Base-by-base conservation (phyloP, 2,329 filamentous ascomycete genomes). In the Penicillium capsulatum region DNA sequence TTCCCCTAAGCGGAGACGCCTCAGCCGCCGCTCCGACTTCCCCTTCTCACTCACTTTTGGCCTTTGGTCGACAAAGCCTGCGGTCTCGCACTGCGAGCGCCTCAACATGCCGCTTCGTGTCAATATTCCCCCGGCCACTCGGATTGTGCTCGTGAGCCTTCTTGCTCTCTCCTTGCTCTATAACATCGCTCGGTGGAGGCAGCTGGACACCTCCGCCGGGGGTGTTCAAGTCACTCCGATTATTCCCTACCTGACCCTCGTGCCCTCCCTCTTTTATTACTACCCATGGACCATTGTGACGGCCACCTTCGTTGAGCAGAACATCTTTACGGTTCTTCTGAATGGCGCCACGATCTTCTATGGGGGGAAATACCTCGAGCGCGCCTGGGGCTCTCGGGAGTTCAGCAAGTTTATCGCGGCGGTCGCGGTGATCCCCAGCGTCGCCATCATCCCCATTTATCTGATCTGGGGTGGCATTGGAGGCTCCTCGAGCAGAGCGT, bases 201-300 rank as follows among this genome's bases (percentile, higher is more conserved):
- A 53, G 80, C 94, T 65, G 79, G 86, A 84, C 68, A 84, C 81
- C 76, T 76, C 56, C 30, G 56, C 62, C 11, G 61, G 64, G 54
- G 37, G 47, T 50, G 27, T 61, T 49, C 54, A 60, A 54, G 61
- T 63, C 56, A 53, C 81, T 84, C 51, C 79, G 13, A 45, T 87
- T 53, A 81, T 92, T 44, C 88, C 91, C 44, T 97, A 91, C 70
- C 76, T 98, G 44, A 86, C 85, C 38, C 77, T 97, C 46, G 80
- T 97, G 30, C 92, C 92, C 5, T 82, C 87, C 55, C 73, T 82
- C 40, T 91, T 89, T 42, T 71, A 94, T 43, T 76, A 86, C 58
- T 96, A 94, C 61, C 92, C 92, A 1, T 98, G 92, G 92, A 94
- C 89, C 1, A 84, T 95, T 50, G 57, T 94, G 40, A 86, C 86